Conservation (phyloP, 192 early-diverging fungal species). For the Chytriomyces hyalinus region DNA sequence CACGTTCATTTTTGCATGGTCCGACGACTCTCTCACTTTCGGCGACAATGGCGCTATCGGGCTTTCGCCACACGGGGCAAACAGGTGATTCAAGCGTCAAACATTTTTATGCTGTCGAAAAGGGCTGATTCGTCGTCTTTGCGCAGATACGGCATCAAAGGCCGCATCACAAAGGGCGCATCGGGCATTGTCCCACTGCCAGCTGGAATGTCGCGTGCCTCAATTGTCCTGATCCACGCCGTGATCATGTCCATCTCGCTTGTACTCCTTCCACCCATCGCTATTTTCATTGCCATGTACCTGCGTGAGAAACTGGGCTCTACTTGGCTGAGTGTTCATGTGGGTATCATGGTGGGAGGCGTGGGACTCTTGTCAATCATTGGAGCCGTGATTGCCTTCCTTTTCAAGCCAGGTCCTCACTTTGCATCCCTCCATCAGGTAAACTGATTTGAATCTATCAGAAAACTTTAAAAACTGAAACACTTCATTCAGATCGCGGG, state of each 20-base stretch:
- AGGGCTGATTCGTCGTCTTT: no score
- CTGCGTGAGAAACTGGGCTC: slow-evolving; percentile 4
- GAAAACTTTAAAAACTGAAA: no score
- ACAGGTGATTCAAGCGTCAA: no score
- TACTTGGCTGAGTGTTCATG: slow-evolving; percentile 12
- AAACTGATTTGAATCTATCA: no score
- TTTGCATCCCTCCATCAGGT: slow-evolving; percentile 14
- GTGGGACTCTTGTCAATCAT: not conserved
- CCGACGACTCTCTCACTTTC: not conserved
- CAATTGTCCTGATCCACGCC: slow-evolving; percentile 1
- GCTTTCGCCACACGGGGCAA: no score
- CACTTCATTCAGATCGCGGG: not conserved
- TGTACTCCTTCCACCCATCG: slow-evolving; percentile 5
- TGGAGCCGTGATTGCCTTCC: slow-evolving; percentile 2
- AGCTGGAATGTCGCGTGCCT: not conserved
- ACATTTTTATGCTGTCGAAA: no score
- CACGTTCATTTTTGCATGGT: slow-evolving; percentile 19
- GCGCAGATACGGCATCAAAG: no score
- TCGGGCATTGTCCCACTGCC: slow-evolving; percentile 16
- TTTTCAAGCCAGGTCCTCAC: slow-evolving; percentile 11
- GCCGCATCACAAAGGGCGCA: no score
- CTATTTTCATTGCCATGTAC: slow-evolving; percentile 18
- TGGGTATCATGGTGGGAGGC: slow-evolving; percentile 17
- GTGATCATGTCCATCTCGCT: slow-evolving; percentile 7
- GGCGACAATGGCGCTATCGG: no score